Conservation (phyloP, 176 grass and related monocot genomes). For the Ensete ventricosum region DNA sequence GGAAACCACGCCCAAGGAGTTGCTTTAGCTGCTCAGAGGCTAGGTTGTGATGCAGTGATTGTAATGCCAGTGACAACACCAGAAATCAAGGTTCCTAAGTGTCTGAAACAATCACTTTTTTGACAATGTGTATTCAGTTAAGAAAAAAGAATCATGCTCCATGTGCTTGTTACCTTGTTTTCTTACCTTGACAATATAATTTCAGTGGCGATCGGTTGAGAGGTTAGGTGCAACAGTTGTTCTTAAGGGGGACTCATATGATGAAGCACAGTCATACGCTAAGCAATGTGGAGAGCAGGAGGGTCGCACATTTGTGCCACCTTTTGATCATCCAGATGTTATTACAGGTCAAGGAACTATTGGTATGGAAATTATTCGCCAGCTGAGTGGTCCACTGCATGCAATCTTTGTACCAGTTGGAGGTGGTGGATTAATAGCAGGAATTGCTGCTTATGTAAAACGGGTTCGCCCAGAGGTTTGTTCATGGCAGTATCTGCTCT, state of each 20-base stretch:
- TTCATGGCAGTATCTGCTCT: neutral
- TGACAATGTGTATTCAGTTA: neutral
- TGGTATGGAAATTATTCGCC: constrained; percentile 95
- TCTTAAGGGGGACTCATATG: constrained; percentile 82
- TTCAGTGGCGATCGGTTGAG: constrained; percentile 89
- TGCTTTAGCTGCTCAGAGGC: constrained; percentile 68
- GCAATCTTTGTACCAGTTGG: constrained; percentile 99
- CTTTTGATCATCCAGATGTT: constrained; percentile 95
- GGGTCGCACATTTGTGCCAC: constrained; percentile 82
- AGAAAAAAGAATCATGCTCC: neutral
- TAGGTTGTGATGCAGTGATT: constrained; percentile 88
- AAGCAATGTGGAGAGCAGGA: constrained; percentile 74
- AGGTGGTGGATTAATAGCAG: constrained; percentile 94
- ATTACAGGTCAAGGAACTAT: constrained; percentile 88
- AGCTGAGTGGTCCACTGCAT: constrained; percentile 65
- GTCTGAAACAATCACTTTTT: neutral
- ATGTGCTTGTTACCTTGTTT: neutral
- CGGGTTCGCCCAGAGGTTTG: constrained; percentile 89
- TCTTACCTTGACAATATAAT: constrained; percentile 10
- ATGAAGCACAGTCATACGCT: constrained; percentile 87
- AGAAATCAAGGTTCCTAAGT: constrained; percentile 78
- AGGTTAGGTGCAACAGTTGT: constrained; percentile 81
- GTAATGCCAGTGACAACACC: constrained; percentile 98
- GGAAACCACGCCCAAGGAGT: constrained; percentile 99
- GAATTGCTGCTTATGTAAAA: constrained; percentile 98